Conservation (phyloP, 2,329 filamentous ascomycete genomes). For the Phoma sp. region DNA sequence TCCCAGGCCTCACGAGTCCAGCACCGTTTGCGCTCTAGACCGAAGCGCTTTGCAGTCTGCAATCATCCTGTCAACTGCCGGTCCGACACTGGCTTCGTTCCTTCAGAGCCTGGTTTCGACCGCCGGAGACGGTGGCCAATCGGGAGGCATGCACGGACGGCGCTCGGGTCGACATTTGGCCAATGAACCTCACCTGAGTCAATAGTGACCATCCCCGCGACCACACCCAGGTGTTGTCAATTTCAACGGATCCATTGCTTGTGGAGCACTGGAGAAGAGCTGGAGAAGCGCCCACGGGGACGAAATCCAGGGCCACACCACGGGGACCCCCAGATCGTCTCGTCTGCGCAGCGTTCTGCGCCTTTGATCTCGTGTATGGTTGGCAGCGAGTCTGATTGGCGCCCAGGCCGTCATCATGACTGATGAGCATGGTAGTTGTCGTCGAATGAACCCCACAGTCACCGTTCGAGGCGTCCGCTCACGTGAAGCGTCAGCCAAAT, state of each 20-base stretch:
- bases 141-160: neutral
- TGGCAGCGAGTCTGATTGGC: neutral
- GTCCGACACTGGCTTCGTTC: neutral
- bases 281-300: neutral
- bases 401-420: neutral
- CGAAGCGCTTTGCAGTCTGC: neutral
- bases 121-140: neutral
- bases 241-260: neutral
- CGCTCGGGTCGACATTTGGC: neutral
- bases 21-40: conserved; percentile 1
- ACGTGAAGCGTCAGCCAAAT: neutral
- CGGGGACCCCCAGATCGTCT: neutral
- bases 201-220: neutral
- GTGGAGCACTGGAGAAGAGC: conserved; percentile 3
- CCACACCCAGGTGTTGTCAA: neutral
- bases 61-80: neutral
- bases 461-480: neutral
- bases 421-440: neutral
- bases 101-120: neutral
- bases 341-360: neutral
- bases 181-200: neutral
- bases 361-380: neutral
- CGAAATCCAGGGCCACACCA: neutral
- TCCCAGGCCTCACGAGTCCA: neutral
- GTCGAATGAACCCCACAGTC: neutral